Evolutionary conservation across 768 basidiomycete species (phyloP).

Genomic region (Termitomyces heimii): DNA sequence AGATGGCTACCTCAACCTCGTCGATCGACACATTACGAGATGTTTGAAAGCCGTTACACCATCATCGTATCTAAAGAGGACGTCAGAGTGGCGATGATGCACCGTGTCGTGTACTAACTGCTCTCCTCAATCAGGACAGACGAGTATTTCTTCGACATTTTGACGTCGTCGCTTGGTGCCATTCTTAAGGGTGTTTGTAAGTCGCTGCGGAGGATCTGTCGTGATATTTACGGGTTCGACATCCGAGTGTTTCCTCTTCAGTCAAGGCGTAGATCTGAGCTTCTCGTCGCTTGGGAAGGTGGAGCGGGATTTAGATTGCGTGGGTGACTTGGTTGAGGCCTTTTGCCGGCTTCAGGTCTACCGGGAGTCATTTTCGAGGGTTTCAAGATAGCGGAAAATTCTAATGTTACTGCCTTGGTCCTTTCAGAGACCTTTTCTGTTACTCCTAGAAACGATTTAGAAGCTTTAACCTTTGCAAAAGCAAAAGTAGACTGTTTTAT

Average conservation of each 20-base stretch:
- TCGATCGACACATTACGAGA: background rate
- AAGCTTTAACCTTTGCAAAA: no score
- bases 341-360: no score
- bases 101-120: background rate
- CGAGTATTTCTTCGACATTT: background rate
- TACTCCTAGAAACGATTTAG: no score
- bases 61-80: background rate
- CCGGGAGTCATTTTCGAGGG: no score
- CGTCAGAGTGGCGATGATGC: background rate
- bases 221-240: background rate
- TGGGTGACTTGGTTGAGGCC: no score
- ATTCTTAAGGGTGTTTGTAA: background rate
- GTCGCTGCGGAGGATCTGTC: background rate
- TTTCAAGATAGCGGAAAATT: no score
- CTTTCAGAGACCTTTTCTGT: no score
- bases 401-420: no score
- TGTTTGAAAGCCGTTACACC: background rate
- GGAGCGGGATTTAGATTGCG: background rate
- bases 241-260: background rate
- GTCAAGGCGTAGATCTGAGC: background rate
- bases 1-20: background rate
- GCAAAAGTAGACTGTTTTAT: no score
- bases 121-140: background rate
- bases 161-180: background rate
- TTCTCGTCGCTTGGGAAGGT: background rate